Evolutionary conservation across 805 yeast genomes (phyloP).

Genomic region (Lipomyces chichibuensis): DNA sequence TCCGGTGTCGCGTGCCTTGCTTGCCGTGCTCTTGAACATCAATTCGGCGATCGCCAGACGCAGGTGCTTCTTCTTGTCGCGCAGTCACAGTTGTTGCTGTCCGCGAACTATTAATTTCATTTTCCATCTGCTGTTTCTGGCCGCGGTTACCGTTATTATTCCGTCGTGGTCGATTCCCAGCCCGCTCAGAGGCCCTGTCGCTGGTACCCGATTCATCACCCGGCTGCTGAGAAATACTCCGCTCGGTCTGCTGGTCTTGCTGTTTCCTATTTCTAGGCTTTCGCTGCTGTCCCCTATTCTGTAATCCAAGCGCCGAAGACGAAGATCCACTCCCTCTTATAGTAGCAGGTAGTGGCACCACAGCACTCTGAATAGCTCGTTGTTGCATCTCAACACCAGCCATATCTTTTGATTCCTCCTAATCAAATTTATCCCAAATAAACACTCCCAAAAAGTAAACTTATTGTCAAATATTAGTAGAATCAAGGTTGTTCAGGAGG

Average conservation of each 20-base stretch:
- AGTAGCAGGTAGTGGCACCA: not conserved
- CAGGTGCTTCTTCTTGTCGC: not conserved
- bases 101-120: not conserved
- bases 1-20: not conserved
- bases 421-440: not conserved
- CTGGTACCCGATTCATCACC: not conserved
- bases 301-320: not conserved
- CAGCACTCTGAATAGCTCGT: not conserved
- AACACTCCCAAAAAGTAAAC: too few species aligned
- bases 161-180: not conserved
- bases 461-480: too few species aligned
- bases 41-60: not conserved
- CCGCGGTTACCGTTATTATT: not conserved
- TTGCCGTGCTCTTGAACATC: not conserved
- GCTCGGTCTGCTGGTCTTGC: not conserved
- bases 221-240: not conserved
- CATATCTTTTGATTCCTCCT: not conserved
- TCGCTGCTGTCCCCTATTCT: not conserved
- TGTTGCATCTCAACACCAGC: not conserved
- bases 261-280: not conserved
- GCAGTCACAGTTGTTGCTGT: not conserved
- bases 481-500: too few species aligned
- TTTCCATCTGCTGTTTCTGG: not conserved
- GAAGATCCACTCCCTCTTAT: not conserved
- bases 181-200: not conserved